Conservation (phyloP, 1,284 basidiomycete species). For the Microbotryum lychnidis-dioicae region DNA sequence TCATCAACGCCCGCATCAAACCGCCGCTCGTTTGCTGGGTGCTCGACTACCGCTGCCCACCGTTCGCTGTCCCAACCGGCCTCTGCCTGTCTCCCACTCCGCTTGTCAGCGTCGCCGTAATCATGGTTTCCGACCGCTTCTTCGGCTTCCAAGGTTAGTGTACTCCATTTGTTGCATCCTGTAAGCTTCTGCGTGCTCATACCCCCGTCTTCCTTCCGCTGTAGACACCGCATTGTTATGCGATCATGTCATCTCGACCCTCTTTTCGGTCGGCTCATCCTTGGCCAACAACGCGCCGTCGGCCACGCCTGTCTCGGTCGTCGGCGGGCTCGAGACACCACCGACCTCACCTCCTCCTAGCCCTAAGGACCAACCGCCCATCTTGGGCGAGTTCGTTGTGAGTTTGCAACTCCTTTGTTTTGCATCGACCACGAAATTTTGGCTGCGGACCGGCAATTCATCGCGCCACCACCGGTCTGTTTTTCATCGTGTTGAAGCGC, state of each 20-base stretch:
- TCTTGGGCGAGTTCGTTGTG: slow-evolving; percentile 37
- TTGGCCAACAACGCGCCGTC: not conserved
- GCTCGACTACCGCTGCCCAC: too few species aligned
- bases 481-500: too few species aligned
- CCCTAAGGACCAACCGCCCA: slow-evolving; percentile 23
- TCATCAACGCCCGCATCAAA: too few species aligned
- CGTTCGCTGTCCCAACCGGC: too few species aligned
- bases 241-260: slow-evolving; percentile 33
- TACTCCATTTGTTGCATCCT: not conserved
- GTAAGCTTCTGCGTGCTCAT: not conserved
- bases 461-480: too few species aligned
- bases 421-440: too few species aligned
- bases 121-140: slow-evolving; percentile 15
- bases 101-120: too few species aligned
- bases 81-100: too few species aligned
- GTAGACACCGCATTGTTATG: slow-evolving; percentile 34
- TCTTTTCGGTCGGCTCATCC: slow-evolving; percentile 21
- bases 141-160: slow-evolving; percentile 27
- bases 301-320: slow-evolving; percentile 8
- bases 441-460: too few species aligned
- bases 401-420: slow-evolving; percentile 12
- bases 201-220: not conserved
- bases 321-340: slow-evolving; percentile 22
- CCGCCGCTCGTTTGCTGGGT: too few species aligned
- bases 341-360: slow-evolving; percentile 21